Base-by-base conservation (phyloP, 352 stramenopile species). In the Pythium phragmiticola region DNA sequence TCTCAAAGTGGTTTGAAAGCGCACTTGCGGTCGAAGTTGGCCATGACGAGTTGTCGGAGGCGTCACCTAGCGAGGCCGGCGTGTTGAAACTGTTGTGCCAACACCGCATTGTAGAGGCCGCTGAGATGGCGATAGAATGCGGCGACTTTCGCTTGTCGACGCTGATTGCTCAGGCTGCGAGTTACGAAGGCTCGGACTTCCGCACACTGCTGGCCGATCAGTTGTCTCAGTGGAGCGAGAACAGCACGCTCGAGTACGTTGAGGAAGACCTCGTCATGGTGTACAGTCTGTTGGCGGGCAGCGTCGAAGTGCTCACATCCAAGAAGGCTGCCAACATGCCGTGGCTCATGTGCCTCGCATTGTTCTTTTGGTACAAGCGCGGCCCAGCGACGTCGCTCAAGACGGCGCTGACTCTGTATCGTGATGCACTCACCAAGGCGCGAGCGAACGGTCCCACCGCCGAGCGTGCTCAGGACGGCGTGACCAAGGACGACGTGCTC, bases 1-100 rank as follows among this genome's bases (percentile, higher is more conserved):
- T 91, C 17, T 89, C 83, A 4, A 84, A 76, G 47, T 94, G 85
- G 85, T 88, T 94, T 57, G 83, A 92, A 65, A 56, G 65, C 26
- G 78, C 82, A 2, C 49, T 89, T 6, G 17, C n/a, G 0, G 63
- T 41, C 7, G 50, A 59, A 17, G 16, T 53, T 51, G 48, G 30
- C 26, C 16, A 54, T 30, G 17, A 17, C 34, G n/a, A 17, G 4
- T 19, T 23, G 16, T 30, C 66, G 14, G 19, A 54, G 5, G 53
- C 48, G 9, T 49, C 68, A 28, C 16, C 63, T 11, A 70, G 63
- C 33, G 52, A 70, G 37, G 57, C 37, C 5, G 51, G 36, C 7
- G 58, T 71, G 2, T 49, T 78, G 26, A 51, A 68, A 39, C 60
- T 71, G 1, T 45, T 83, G 16, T 75, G 62, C 34, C 60, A 70